These are phyloP conservation scores for Kwoniella dejecticola DNA, from an alignment of 768 basidiomycete genomes.

Conservation along the genomic window DNA sequence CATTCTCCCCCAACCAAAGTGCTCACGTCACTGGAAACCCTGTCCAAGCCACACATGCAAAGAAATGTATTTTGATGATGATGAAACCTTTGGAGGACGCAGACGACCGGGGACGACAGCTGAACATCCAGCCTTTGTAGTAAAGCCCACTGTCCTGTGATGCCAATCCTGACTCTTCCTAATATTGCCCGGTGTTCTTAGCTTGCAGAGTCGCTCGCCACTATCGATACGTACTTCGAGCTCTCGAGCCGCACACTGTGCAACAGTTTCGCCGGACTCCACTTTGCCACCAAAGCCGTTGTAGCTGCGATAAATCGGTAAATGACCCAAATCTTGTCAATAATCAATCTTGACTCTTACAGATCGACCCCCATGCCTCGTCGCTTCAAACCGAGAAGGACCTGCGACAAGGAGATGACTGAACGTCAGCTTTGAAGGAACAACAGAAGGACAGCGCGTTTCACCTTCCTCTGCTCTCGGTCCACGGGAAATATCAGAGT, in stretches of 20 bases:
- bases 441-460: too few relatives aligned
- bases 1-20: background rate
- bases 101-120: conserved; percentile 3
- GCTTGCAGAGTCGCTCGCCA: too few relatives aligned
- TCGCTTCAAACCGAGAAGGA: conserved; percentile 52
- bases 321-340: too few relatives aligned
- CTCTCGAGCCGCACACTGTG: conserved; percentile 73
- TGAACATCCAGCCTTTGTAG: conserved; percentile 57
- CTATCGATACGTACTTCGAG: conserved; percentile 45
- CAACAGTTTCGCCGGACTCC: conserved; percentile 69
- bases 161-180: conserved; percentile 83
- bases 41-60: conserved; percentile 67
- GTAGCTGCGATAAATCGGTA: too few relatives aligned
- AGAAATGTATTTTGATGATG: conserved; percentile 67
- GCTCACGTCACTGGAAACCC: conserved; percentile 71
- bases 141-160: conserved; percentile 64
- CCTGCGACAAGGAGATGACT: conserved; percentile 26
- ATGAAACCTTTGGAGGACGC: background rate
- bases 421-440: background rate
- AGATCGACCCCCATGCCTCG: conserved; percentile 48
- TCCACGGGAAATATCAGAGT: conserved; percentile 42
- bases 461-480: conserved; percentile 17
- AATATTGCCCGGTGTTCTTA: too few relatives aligned
- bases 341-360: conserved; percentile 27
- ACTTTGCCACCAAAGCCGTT: conserved; percentile 92